Evolutionary conservation across 2,329 filamentous ascomycete genomes (phyloP), one percentile per base, ranked within the genome.

Genomic region (Rhynchosporium agropyri): DNA sequence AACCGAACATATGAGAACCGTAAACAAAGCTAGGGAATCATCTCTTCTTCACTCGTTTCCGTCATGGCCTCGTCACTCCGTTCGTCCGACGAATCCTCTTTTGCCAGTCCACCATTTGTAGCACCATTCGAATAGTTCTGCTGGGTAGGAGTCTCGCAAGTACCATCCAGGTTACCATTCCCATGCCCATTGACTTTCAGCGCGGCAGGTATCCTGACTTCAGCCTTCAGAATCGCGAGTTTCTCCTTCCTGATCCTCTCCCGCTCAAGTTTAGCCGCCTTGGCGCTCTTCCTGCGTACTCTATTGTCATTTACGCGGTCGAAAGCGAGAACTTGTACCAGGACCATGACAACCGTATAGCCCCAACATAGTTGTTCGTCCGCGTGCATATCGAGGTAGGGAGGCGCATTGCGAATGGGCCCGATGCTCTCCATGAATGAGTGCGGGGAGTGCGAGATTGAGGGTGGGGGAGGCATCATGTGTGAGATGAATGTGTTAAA

Each of bases 401-500:
- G 67, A 60, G 66, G 63, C 20, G 70, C 66, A 62, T 71, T 68
- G 59, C 74, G 66, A 48, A 73, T 40, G 55, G 74, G 70, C 15
- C 72, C 68, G 20, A 73, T 64, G 55, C 67, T 66, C 66, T 74
- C 70, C 61, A 73, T 68, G 49, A 67, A 64, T 62, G 69, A 67
- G 60, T 72, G 68, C 26, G 67, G 71, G 33, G 73, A 74, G 49
- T 61, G 54, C 1, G 73, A 74, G 3, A 62, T 58, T 2, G 71
- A 69, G 28, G 67, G 60, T 42, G 72, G 67, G 3, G 75, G 70
- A 54, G 76, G 75, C 40, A 71, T 61, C 20, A 73, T 56, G 57
- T 75, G 71, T 12, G 75, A 77, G 33, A 76, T 64, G 54, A 77
- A 70, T 45, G 76, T 76, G 57, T 78, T 78, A 54, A 77, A 70